Evolutionary conservation across 805 yeast species (phyloP).

Genomic region (Metschnikowia lunata): DNA sequence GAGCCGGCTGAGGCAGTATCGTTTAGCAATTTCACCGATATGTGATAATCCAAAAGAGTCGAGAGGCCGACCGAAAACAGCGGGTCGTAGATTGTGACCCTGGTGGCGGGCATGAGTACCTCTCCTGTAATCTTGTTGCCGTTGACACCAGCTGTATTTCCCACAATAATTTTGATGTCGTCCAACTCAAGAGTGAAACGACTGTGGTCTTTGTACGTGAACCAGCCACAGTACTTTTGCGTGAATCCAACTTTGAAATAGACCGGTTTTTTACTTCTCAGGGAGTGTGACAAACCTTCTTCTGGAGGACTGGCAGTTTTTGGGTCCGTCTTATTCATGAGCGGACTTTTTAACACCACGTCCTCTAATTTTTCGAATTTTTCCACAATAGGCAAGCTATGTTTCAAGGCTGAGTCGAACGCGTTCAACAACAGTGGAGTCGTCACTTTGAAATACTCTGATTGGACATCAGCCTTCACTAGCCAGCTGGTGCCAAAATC

Average conservation of each 20-base stretch:
- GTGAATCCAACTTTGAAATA: constrained; percentile 22
- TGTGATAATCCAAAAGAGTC: constrained; percentile 40
- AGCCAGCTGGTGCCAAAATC: constrained; percentile 10
- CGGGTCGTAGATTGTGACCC: constrained; percentile 37
- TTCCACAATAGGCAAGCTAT: constrained; percentile 5
- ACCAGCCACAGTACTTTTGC: constrained; percentile 35
- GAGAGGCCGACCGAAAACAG: constrained; percentile 40
- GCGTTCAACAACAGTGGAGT: constrained; percentile 23
- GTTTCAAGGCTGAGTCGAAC: constrained; percentile 13
- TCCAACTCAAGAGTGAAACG: constrained; percentile 36
- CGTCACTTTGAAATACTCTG: constrained; percentile 31
- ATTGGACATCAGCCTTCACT: constrained; percentile 14
- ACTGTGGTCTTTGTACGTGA: constrained; percentile 28
- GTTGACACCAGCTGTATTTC: constrained; percentile 7
- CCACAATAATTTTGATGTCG: constrained; percentile 25
- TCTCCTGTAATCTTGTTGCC: constrained; percentile 28
- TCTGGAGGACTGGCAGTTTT: background rate
- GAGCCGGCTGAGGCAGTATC: constrained; percentile 19
- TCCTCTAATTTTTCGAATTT: constrained; percentile 9
- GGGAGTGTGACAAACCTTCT: background rate
- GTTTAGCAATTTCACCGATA: constrained; percentile 42
- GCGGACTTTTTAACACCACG: background rate
- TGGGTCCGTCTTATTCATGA: background rate
- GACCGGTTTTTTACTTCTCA: constrained; percentile 1
- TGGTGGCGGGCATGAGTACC: constrained; percentile 37